Base-by-base conservation (phyloP, 257 asterid species). In the Ligustrum vulgare region DNA sequence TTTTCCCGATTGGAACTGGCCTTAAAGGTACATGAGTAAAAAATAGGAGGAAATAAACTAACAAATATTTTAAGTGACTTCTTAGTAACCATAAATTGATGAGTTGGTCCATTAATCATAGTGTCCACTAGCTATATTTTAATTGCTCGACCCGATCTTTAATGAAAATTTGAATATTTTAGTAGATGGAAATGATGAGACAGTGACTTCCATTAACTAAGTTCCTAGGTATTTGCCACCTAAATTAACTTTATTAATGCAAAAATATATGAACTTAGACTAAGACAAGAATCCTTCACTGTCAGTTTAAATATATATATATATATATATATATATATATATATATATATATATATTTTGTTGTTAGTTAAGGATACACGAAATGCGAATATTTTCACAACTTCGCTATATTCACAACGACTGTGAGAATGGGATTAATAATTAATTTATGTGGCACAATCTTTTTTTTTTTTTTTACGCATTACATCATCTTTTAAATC, bases 91-190 rank as follows among this genome's bases (percentile, higher is more conserved):
- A 23, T 11, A 47, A 33, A 31, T 58, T 39, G 78, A 71, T 36
- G 76, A 47, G 43, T 54, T 36, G 76, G 70, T 60, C 47, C 81
- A 69, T 43, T 81, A 69, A 75, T 51, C 2, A 47, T 74, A 74
- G 64, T 69, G 87, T 66, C 80, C 84, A 80, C 81, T 78, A 47
- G 43, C 71, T 75, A 63, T 66, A 39, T 16, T 63, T 54, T 51
- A 63, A 75, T 65, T 37, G 34, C 25, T 66, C 23, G 62, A 16
- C 62, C 2, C 25, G 22, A 18, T 2, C 25, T 51, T 18, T 16
- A 8, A 2, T 35, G 35, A 45, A 74, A 63, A 28, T 75, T 47
- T 73, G 18, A 45, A 8, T 4, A 69, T 47, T 69, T 83, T 80
- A 79, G 43, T 23, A 60, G 71, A 77, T 83, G 79, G 47, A 69